Conservation (phyloP, 2,329 filamentous ascomycete genomes). For the Alternaria metachromatica region DNA sequence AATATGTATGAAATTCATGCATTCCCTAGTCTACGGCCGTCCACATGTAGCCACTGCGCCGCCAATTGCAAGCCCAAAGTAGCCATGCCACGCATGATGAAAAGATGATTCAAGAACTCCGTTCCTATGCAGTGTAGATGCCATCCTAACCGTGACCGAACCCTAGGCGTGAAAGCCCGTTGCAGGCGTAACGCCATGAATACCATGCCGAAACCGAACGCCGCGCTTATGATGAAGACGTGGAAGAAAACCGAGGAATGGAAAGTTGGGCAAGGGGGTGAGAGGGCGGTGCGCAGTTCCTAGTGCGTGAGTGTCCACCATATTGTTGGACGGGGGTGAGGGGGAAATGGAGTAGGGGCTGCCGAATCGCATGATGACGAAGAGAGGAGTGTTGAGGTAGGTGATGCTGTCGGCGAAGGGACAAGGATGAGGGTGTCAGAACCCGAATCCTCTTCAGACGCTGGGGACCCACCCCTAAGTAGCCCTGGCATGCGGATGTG, state of each 20-base stretch:
- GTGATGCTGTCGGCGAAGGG: not conserved
- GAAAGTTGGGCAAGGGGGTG: not conserved
- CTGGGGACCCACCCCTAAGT: not conserved
- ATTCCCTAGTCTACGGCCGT: not conserved
- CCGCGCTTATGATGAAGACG: conserved; percentile 27
- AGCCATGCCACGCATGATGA: not conserved
- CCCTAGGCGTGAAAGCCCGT: not conserved
- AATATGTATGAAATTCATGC: not conserved
- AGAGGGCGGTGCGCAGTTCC: conserved; percentile 5
- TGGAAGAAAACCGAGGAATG: conserved; percentile 6
- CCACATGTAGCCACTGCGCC: not conserved
- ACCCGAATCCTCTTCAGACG: not conserved
- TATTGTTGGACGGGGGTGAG: not conserved
- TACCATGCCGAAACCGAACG: conserved; percentile 25
- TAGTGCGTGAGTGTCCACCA: conserved; percentile 3
- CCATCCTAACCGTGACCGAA: conserved; percentile 7
- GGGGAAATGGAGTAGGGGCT: not conserved
- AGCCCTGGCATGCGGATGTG: not conserved
- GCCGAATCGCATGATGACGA: not conserved
- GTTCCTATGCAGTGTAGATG: conserved; percentile 29
- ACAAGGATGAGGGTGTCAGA: not conserved
- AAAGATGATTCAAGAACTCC: conserved; percentile 16
- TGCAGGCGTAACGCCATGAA: conserved; percentile 5
- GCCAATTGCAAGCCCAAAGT: not conserved
- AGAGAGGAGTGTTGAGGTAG: not conserved